phyloP scores from a whole-genome alignment of 345 rosid species.

The Aegle marmelos region DNA sequence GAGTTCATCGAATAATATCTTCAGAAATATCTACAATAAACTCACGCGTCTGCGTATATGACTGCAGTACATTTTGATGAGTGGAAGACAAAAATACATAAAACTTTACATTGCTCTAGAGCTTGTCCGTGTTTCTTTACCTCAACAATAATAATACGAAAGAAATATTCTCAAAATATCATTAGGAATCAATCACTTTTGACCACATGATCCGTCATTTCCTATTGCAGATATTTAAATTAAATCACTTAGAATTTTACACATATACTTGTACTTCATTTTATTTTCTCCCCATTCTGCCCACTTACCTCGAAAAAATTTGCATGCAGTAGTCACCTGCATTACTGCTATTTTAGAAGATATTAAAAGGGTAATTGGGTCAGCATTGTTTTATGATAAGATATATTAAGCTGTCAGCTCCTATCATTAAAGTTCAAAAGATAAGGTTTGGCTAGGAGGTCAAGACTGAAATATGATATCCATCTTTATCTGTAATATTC shows the following conservation, averaged over 20 bases:
- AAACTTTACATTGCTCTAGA: background rate
- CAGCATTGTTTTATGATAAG: background rate
- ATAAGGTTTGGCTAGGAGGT: conserved; percentile 1
- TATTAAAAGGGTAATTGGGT: background rate
- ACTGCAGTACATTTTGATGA: no score
- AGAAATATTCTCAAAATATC: background rate
- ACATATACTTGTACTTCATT: no score
- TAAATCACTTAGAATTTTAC: background rate
- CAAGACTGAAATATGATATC: background rate
- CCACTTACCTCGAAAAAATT: background rate
- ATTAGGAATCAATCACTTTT: background rate
- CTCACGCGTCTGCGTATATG: no score
- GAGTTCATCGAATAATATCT: no score
- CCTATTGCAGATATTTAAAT: background rate
- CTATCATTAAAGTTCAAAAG: background rate
- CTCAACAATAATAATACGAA: background rate
- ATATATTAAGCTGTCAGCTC: background rate
- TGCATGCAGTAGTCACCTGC: background rate
- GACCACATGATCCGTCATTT: background rate
- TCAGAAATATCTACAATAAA: no score
- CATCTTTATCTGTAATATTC: no score
- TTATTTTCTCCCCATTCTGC: background rate
- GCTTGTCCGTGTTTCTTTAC: background rate
- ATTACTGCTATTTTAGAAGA: background rate
- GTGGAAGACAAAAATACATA: background rate